Evolutionary conservation across 2,329 filamentous ascomycete species (phyloP).

Genomic region (Colletotrichum lini): DNA sequence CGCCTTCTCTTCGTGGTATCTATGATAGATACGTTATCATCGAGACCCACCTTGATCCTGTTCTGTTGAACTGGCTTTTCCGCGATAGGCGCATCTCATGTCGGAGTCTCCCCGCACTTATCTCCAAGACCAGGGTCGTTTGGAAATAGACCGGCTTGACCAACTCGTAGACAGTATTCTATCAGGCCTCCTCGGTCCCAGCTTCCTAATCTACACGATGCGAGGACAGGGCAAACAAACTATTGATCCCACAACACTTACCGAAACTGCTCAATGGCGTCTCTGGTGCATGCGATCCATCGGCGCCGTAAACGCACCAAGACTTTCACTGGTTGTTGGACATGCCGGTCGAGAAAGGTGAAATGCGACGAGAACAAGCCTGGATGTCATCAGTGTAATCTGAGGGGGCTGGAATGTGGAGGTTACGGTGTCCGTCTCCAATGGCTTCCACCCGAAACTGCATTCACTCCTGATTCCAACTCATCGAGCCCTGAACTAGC

Average conservation of each 20-base stretch:
- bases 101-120: too few relatives aligned
- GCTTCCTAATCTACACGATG: too few relatives aligned
- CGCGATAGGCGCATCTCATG: too few relatives aligned
- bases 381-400: constrained; percentile 49
- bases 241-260: background rate
- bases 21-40: too few relatives aligned
- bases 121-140: too few relatives aligned
- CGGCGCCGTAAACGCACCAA: constrained; percentile 46
- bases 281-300: background rate
- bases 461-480: background rate
- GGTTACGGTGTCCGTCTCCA: constrained; percentile 51
- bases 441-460: constrained; percentile 45
- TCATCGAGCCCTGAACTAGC: background rate
- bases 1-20: too few relatives aligned
- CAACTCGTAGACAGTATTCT: too few relatives aligned
- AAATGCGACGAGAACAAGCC: constrained; percentile 53
- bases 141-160: too few relatives aligned
- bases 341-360: constrained; percentile 53
- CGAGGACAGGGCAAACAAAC: too few relatives aligned
- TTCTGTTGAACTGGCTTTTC: too few relatives aligned
- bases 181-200: too few relatives aligned
- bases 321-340: constrained; percentile 53
- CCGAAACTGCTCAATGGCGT: background rate
- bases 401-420: constrained; percentile 48
- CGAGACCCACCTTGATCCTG: too few relatives aligned